These are phyloP conservation scores for Sporothrix inflata DNA, from an alignment of 2,329 filamentous ascomycete genomes.

Conservation along the genomic window DNA sequence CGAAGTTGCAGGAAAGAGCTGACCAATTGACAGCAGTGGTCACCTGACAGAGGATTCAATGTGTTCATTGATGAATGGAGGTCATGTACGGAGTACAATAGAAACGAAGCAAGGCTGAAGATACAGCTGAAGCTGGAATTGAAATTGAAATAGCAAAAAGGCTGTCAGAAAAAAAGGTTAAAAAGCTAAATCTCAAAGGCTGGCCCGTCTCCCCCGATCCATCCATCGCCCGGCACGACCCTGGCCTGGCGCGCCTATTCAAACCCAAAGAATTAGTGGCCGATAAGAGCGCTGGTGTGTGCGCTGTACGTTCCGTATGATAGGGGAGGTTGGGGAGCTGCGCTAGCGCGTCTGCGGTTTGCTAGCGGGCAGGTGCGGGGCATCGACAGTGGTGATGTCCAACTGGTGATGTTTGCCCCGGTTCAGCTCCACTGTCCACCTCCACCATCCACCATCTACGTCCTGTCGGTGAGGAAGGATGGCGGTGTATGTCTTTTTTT, in stretches of 20 bases:
- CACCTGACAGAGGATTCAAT: no score
- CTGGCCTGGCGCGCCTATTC: not conserved
- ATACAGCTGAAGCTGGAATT: not conserved
- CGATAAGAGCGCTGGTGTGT: not conserved
- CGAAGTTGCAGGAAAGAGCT: not conserved
- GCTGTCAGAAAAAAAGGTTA: not conserved
- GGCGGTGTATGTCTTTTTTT: not conserved
- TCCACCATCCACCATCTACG: not conserved
- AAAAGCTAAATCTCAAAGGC: not conserved
- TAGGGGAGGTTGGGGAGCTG: not conserved
- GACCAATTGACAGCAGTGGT: no score
- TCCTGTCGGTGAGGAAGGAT: not conserved
- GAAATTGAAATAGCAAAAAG: not conserved
- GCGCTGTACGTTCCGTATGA: not conserved
- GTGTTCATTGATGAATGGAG: not conserved
- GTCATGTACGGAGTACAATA: not conserved
- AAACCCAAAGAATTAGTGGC: not conserved
- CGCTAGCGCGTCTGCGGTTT: not conserved
- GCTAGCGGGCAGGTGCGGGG: not conserved
- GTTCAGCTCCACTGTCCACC: slow-evolving; percentile 6
- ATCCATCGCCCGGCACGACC: not conserved
- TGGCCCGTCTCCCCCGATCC: not conserved
- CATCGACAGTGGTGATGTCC: not conserved
- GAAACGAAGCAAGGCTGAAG: not conserved
- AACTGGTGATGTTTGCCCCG: not conserved